Conservation (phyloP, 208 protist species). For the Leishmania aethiopica region DNA sequence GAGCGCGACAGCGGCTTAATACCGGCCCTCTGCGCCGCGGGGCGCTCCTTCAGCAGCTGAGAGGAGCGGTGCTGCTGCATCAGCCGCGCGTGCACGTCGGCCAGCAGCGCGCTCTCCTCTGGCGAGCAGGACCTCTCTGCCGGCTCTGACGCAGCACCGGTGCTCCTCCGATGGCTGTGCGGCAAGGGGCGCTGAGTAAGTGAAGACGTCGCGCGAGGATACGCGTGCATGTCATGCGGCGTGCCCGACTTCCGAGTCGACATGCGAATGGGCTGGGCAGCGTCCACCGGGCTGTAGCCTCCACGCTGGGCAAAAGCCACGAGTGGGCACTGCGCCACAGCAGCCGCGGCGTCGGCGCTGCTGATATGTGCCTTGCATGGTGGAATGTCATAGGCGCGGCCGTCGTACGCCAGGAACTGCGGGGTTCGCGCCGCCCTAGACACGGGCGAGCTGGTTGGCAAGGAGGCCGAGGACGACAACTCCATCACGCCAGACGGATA, state of each 20-base stretch:
- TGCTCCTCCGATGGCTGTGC: background rate
- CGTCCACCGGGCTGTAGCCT: background rate
- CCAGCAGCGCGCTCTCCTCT: constrained; percentile 18
- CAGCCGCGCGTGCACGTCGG: constrained; percentile 24
- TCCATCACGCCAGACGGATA: background rate
- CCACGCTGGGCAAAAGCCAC: background rate
- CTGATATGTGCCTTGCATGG: background rate
- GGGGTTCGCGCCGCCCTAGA: background rate
- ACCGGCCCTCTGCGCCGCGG: background rate
- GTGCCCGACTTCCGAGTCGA: background rate
- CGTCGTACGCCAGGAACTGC: constrained; percentile 52
- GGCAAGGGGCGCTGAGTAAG: background rate
- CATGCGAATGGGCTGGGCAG: background rate
- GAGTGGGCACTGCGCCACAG: background rate
- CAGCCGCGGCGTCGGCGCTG: constrained; percentile 6
- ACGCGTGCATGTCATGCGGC: background rate
- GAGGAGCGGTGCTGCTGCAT: constrained; percentile 7
- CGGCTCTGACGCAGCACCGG: background rate
- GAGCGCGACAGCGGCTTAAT: background rate
- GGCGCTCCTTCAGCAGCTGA: constrained; percentile 5
- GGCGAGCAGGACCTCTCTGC: constrained; percentile 13
- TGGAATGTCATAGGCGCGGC: constrained; percentile 55
- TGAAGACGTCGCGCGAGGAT: background rate
- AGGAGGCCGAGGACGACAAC: background rate
- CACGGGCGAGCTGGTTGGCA: background rate